Percentiles rank a stretch among this genome's conserved stretches.
phyloP scores from a whole-genome alignment of 1,284 basidiomycete species.

The Cutaneotrichosporon cutaneum region DNA sequence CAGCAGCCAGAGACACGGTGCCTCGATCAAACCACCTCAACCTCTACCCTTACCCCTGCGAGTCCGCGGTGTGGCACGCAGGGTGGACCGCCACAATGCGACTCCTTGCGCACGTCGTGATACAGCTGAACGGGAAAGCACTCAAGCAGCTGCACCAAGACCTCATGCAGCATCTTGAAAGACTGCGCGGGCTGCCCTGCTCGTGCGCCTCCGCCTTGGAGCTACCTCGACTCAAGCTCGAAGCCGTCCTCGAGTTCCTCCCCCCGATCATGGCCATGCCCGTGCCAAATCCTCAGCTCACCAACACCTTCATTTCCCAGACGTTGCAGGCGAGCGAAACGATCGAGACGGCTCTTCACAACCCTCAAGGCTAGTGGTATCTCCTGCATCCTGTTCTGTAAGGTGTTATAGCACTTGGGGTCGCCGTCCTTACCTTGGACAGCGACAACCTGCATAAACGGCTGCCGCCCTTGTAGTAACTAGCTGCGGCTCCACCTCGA shows the following conservation, averaged over 20 bases:
- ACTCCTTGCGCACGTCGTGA: not conserved
- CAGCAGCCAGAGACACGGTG: no score
- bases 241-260: not conserved
- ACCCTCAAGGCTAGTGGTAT: not conserved
- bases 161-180: not conserved
- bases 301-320: not conserved
- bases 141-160: not conserved
- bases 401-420: no score
- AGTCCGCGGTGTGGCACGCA: not conserved
- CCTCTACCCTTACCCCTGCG: not conserved
- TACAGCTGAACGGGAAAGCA: not conserved
- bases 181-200: not conserved
- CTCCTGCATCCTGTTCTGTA: no score
- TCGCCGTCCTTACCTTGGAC: no score
- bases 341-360: not conserved
- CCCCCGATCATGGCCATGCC: not conserved
- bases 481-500: no score
- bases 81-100: not conserved
- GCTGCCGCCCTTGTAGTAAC: no score
- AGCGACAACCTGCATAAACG: no score
- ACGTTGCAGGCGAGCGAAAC: not conserved
- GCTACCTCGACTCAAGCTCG: not conserved
- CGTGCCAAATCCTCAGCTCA: not conserved
- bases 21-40: not conserved
- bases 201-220: not conserved